A percentile compares a stretch with the other conserved stretches of the same genome.
Conservation (phyloP, 2,329 filamentous ascomycete species). For the Neobulgaria alba region DNA sequence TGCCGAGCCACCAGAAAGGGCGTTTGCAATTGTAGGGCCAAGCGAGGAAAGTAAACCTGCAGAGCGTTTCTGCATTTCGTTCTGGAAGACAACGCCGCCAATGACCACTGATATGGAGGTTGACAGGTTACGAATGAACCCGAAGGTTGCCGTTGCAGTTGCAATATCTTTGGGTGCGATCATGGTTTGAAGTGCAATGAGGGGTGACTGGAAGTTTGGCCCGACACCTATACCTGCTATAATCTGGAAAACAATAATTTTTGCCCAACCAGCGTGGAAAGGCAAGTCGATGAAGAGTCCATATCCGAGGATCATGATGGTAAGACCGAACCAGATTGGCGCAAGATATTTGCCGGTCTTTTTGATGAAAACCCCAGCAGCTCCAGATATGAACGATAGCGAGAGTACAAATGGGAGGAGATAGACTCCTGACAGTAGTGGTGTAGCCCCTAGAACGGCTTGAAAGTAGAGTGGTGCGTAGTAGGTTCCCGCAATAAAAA, state of each 20-base stretch:
- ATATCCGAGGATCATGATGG: constrained; percentile 54
- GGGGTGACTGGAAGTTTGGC: constrained; percentile 59
- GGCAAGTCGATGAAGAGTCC: constrained; percentile 57
- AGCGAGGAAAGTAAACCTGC: constrained; percentile 15
- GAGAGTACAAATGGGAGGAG: constrained; percentile 62
- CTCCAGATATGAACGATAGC: constrained; percentile 53
- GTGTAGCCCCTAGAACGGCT: constrained; percentile 33
- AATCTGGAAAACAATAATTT: constrained; percentile 53
- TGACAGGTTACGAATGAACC: constrained; percentile 46
- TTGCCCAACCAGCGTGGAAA: constrained; percentile 43
- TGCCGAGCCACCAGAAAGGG: constrained; percentile 22
- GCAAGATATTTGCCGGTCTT: constrained; percentile 58
- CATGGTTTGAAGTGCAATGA: constrained; percentile 59
- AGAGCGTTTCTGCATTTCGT: constrained; percentile 30
- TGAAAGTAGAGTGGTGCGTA: constrained; percentile 64
- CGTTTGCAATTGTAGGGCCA: constrained; percentile 16
- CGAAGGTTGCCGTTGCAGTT: constrained; percentile 57
- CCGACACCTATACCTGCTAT: constrained; percentile 56
- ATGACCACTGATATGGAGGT: constrained; percentile 40
- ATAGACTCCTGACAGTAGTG: constrained; percentile 70
- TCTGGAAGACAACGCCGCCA: constrained; percentile 43
- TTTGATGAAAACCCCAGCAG: constrained; percentile 47
- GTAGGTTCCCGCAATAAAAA: constrained; percentile 18
- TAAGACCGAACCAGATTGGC: constrained; percentile 50
- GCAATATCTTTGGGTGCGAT: constrained; percentile 56